Conservation (phyloP, 73 alveolate species). For the Paramecium caudatum region DNA sequence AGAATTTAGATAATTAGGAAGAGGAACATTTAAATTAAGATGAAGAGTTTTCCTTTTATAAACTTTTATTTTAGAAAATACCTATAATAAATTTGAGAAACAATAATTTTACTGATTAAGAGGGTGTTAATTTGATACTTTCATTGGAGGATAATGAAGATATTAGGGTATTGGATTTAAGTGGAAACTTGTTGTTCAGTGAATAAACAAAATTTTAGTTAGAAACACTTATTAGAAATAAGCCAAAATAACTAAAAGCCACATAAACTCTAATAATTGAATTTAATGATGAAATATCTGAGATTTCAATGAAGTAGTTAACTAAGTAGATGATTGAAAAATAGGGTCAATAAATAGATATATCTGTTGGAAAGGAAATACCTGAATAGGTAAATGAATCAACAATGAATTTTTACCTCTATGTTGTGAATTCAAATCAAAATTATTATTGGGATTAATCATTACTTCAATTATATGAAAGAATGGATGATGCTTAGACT, state of each 20-base stretch:
- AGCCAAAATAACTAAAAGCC: not conserved
- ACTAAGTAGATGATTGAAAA: constrained; percentile 18
- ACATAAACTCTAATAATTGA: constrained; percentile 40
- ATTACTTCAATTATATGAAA: constrained; percentile 25
- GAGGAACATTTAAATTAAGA: not conserved
- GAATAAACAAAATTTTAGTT: not conserved
- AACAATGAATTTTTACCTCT: constrained; percentile 25
- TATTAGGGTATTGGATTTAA: constrained; percentile 37
- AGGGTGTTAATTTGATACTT: not conserved
- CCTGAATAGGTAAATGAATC: not conserved
- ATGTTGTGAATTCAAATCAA: constrained; percentile 23
- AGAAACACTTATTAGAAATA: constrained; percentile 1
- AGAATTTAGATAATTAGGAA: constrained; percentile 27
- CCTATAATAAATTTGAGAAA: constrained; percentile 39
- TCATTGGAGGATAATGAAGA: not conserved
- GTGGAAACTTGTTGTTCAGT: constrained; percentile 9
- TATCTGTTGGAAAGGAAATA: not conserved
- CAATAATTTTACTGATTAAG: constrained; percentile 56
- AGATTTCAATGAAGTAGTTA: constrained; percentile 14
- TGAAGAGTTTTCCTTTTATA: constrained; percentile 23
- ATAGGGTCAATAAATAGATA: not conserved
- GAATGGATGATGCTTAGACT: not conserved
- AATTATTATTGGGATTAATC: constrained; percentile 62
- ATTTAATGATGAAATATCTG: constrained; percentile 2
- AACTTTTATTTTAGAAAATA: constrained; percentile 9